A percentile compares a stretch with the other conserved stretches of the same genome.
Conservation (phyloP, 2,329 filamentous ascomycete genomes). For the Exophiala bonariae region DNA sequence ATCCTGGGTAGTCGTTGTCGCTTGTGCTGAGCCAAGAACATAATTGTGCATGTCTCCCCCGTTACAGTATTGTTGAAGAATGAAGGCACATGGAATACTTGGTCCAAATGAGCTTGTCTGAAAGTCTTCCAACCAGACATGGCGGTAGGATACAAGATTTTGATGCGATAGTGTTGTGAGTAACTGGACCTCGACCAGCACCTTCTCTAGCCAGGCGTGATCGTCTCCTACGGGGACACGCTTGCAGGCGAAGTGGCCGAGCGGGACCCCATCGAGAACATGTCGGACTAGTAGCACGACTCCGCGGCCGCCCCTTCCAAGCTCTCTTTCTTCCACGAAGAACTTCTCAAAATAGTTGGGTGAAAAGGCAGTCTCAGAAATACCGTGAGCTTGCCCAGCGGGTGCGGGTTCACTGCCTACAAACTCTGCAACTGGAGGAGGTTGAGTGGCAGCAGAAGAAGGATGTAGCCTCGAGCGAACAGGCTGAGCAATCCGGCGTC, state of each 20-base stretch:
- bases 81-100: slow-evolving; percentile 90
- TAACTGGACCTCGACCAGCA: slow-evolving; percentile 88
- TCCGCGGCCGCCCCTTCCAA: slow-evolving; percentile 89
- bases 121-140: slow-evolving; percentile 94
- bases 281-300: slow-evolving; percentile 94
- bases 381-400: slow-evolving; percentile 58
- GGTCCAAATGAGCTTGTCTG: slow-evolving; percentile 84
- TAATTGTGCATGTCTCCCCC: slow-evolving; percentile 86
- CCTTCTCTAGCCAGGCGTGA: slow-evolving; percentile 92
- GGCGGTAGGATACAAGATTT: slow-evolving; percentile 93
- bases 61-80: slow-evolving; percentile 97
- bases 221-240: slow-evolving; percentile 93
- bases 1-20: slow-evolving; percentile 71
- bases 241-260: slow-evolving; percentile 95
- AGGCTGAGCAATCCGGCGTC: slow-evolving; percentile 48
- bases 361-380: slow-evolving; percentile 83
- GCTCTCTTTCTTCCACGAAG: slow-evolving; percentile 82
- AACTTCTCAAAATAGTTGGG: slow-evolving; percentile 91
- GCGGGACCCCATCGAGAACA: slow-evolving; percentile 80
- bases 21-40: slow-evolving; percentile 68
- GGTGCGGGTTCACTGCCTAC: slow-evolving; percentile 46
- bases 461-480: slow-evolving; percentile 39
- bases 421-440: slow-evolving; percentile 53
- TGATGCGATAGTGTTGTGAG: slow-evolving; percentile 89
- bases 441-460: slow-evolving; percentile 26